A percentile compares a stretch with the other conserved stretches of the same genome.
Evolutionary conservation across 306 rosid species (phyloP).

Genomic region (Malus orientalis): DNA sequence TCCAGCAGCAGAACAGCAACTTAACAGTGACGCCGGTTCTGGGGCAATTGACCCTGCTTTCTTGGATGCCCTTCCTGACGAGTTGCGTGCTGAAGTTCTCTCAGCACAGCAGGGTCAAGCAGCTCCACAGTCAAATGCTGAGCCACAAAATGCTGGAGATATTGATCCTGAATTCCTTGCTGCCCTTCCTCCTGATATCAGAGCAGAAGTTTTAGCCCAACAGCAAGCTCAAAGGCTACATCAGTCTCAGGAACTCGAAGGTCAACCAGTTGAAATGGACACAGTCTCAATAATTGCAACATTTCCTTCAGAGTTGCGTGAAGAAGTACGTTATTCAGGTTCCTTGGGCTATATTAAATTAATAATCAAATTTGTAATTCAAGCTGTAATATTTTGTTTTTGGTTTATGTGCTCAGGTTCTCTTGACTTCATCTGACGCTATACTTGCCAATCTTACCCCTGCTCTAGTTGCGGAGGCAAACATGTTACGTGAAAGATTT

Average conservation of each 20-base stretch:
- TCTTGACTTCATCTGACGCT: conserved; percentile 91
- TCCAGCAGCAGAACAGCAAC: conserved; percentile 61
- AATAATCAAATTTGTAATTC: neutral
- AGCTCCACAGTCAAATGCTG: conserved; percentile 60
- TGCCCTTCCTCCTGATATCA: conserved; percentile 93
- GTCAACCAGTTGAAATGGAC: conserved; percentile 98
- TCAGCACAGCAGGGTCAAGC: conserved; percentile 93
- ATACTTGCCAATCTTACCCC: conserved; percentile 93
- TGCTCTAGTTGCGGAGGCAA: conserved; percentile 98
- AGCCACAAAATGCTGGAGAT: conserved; percentile 68
- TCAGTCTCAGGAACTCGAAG: conserved; percentile 95
- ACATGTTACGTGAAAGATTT: conserved; percentile 88
- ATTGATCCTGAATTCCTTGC: conserved; percentile 99
- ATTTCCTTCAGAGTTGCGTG: conserved; percentile 90
- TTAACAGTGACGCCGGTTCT: conserved; percentile 63
- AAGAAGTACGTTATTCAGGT: conserved; percentile 53
- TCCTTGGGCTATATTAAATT: neutral
- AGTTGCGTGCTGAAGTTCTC: conserved; percentile 94
- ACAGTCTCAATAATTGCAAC: conserved; percentile 97
- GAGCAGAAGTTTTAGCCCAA: conserved; percentile 97
- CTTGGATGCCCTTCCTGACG: conserved; percentile 96
- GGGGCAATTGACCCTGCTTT: conserved; percentile 96
- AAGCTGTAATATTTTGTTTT: neutral
- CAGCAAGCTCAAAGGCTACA: conserved; percentile 92
- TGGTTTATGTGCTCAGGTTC: conserved; percentile 49